phyloP scores from a whole-genome alignment of 192 early-diverging fungal genomes.

The Mortierella alpina region DNA sequence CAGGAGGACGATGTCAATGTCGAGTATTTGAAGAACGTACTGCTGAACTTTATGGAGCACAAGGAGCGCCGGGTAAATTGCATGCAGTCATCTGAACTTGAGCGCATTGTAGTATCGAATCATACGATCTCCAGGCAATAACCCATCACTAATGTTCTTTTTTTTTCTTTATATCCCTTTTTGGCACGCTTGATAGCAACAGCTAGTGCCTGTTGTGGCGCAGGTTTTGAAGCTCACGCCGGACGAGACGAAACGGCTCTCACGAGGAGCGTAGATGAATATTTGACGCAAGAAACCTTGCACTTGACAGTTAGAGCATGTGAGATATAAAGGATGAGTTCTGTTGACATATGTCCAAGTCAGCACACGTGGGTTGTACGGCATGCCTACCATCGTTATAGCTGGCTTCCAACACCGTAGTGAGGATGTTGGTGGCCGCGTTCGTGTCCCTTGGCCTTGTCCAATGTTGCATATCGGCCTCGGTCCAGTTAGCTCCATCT shows the following conservation, averaged over 20 bases:
- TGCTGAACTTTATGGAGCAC: slow-evolving; percentile 81
- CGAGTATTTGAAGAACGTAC: slow-evolving; percentile 80
- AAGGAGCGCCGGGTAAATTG: slow-evolving; percentile 74
- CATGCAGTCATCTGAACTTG: slow-evolving; percentile 1
- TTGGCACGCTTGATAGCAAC: slow-evolving; percentile 47
- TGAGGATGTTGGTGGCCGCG: too few species aligned
- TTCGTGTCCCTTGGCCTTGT: too few species aligned
- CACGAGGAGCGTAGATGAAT: slow-evolving; percentile 24
- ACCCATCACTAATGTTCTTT: neutral
- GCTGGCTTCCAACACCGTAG: too few species aligned
- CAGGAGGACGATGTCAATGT: slow-evolving; percentile 70
- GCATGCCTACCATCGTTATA: too few species aligned
- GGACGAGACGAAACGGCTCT: slow-evolving; percentile 72
- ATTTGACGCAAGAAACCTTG: too few species aligned
- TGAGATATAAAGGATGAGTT: too few species aligned
- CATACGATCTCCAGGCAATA: neutral
- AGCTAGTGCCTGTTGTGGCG: slow-evolving; percentile 74
- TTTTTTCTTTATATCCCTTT: neutral
- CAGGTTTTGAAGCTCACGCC: slow-evolving; percentile 77
- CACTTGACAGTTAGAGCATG: too few species aligned
- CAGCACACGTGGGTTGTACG: too few species aligned
- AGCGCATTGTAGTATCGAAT: neutral
- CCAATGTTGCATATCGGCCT: too few species aligned
- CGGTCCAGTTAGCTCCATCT: too few species aligned
- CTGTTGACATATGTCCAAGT: too few species aligned